Evolutionary conservation across 2,329 filamentous ascomycete genomes (phyloP).

Genomic region (Tympanopsis confertula): DNA sequence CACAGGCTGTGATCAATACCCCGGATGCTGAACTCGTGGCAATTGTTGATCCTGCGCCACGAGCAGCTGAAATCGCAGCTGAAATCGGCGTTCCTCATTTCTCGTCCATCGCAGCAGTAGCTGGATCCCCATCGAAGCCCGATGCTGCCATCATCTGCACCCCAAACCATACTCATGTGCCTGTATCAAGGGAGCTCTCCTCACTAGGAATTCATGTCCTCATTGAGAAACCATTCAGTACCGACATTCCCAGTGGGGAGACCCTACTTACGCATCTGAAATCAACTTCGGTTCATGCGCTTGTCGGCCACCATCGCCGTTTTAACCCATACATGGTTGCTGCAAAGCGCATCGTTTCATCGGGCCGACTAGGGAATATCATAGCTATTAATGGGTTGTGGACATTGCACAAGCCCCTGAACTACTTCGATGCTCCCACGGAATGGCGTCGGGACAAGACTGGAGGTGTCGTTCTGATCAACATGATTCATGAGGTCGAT

Average conservation of each 20-base stretch:
- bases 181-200: slow-evolving; percentile 33
- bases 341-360: slow-evolving; percentile 29
- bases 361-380: slow-evolving; percentile 27
- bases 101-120: slow-evolving; percentile 25
- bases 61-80: background rate
- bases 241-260: slow-evolving; percentile 20
- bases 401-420: slow-evolving; percentile 34
- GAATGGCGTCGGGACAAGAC: slow-evolving; percentile 28
- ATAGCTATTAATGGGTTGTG: slow-evolving; percentile 43
- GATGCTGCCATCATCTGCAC: slow-evolving; percentile 46
- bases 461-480: slow-evolving; percentile 41
- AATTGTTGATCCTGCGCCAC: slow-evolving; percentile 15
- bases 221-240: slow-evolving; percentile 44
- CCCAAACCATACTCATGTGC: slow-evolving; percentile 44
- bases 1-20: slow-evolving; percentile 12
- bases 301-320: slow-evolving; percentile 45
- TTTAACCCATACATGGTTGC: slow-evolving; percentile 44
- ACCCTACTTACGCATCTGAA: slow-evolving; percentile 19
- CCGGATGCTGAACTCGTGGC: slow-evolving; percentile 11
- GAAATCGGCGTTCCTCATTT: slow-evolving; percentile 24
- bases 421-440: slow-evolving; percentile 34
- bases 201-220: slow-evolving; percentile 36
- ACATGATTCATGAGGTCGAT: slow-evolving; percentile 50
- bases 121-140: slow-evolving; percentile 25
- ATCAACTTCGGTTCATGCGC: slow-evolving; percentile 19